Percentiles rank a stretch among this genome's conserved stretches.
These are phyloP conservation scores for Microbotryum lychnidis-dioicae DNA, from an alignment of 1,284 basidiomycete species.

Conservation along the genomic window DNA sequence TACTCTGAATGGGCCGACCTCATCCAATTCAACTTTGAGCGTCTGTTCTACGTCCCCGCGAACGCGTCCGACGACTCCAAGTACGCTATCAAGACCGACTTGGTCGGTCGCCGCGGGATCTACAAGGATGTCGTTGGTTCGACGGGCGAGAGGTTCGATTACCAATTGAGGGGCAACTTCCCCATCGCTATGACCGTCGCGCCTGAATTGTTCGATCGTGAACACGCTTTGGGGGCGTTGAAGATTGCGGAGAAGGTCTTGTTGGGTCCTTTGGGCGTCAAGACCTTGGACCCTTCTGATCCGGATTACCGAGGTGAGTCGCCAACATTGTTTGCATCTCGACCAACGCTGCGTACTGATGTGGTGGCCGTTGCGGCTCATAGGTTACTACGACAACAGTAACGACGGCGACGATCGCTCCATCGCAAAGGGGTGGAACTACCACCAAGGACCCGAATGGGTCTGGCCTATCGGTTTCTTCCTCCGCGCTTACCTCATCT, in stretches of 20 bases:
- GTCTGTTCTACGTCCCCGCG: slow-evolving; percentile 78
- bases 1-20: slow-evolving; percentile 85
- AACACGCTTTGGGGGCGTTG: slow-evolving; percentile 69
- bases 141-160: slow-evolving; percentile 89
- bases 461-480: slow-evolving; percentile 57
- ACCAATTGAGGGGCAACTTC: slow-evolving; percentile 53
- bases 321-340: not conserved
- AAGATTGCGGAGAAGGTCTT: slow-evolving; percentile 66
- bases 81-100: slow-evolving; percentile 60
- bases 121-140: slow-evolving; percentile 94
- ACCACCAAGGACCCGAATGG: slow-evolving; percentile 51
- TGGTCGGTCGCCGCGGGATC: slow-evolving; percentile 86
- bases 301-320: slow-evolving; percentile 56
- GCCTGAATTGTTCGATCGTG: slow-evolving; percentile 81
- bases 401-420: slow-evolving; percentile 74
- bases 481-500: slow-evolving; percentile 80
- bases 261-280: slow-evolving; percentile 81
- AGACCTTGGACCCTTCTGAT: slow-evolving; percentile 78
- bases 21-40: slow-evolving; percentile 80
- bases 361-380: too few species aligned
- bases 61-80: slow-evolving; percentile 64
- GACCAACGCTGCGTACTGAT: not conserved
- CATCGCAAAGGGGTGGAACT: slow-evolving; percentile 81
- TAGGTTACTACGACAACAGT: slow-evolving; percentile 77
- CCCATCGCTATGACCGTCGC: slow-evolving; percentile 90